These are phyloP conservation scores for Haplosporangium gracile DNA, from an alignment of 192 early-diverging fungal species.

Conservation along the genomic window DNA sequence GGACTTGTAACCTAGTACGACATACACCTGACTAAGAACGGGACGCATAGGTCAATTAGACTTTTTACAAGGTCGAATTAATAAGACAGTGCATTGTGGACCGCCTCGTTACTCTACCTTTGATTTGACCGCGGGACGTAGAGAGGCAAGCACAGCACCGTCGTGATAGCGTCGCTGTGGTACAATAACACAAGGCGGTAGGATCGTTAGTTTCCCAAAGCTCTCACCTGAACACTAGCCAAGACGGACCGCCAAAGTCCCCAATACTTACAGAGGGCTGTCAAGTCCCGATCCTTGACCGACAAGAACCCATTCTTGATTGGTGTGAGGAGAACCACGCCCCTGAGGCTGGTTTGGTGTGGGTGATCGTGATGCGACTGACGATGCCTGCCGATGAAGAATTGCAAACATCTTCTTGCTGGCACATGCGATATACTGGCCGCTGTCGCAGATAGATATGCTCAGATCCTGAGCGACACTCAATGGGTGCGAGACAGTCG, in stretches of 20 bases:
- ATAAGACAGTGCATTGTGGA: background rate
- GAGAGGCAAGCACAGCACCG: slow-evolving; percentile 63
- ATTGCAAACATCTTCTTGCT: slow-evolving; percentile 53
- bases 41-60: background rate
- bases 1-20: slow-evolving; percentile 68
- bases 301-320: slow-evolving; percentile 41
- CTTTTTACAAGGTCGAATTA: background rate
- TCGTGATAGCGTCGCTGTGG: slow-evolving; percentile 63
- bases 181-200: background rate
- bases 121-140: slow-evolving; percentile 63
- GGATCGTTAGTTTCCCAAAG: background rate
- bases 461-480: slow-evolving; percentile 47
- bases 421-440: slow-evolving; percentile 47
- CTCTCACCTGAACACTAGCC: background rate
- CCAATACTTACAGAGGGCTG: slow-evolving; percentile 36
- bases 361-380: slow-evolving; percentile 6
- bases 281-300: slow-evolving; percentile 66
- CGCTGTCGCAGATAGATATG: slow-evolving; percentile 50
- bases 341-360: background rate
- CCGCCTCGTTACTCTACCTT: slow-evolving; percentile 32
- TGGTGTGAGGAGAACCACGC: background rate
- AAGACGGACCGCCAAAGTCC: background rate
- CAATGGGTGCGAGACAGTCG: slow-evolving; percentile 15
- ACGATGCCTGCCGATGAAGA: slow-evolving; percentile 10
- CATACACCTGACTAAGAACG: slow-evolving; percentile 59